A percentile compares a stretch with the other conserved stretches of the same genome.
Evolutionary conservation across 129 eudicot species (phyloP).

Genomic region (Deinandra increscens): DNA sequence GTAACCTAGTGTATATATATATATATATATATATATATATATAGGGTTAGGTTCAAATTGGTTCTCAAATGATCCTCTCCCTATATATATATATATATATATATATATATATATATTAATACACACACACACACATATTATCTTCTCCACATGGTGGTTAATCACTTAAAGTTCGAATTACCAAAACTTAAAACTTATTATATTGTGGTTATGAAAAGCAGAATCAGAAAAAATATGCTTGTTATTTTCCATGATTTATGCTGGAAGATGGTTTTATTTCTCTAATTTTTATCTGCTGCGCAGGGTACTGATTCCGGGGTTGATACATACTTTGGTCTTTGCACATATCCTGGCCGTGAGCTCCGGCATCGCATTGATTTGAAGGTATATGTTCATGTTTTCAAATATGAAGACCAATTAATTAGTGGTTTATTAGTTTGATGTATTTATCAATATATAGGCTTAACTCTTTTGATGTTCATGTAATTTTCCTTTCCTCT

Average conservation of each 20-base stretch:
- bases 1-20: no score
- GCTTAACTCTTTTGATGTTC: no score
- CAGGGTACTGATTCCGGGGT: constrained; percentile 90
- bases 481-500: no score
- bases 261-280: constrained; percentile 5
- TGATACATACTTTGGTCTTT: constrained; percentile 95
- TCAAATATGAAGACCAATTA: neutral
- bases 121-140: no score
- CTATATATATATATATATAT: no score
- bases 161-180: neutral
- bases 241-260: constrained; percentile 4
- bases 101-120: no score
- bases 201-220: neutral
- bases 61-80: no score
- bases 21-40: no score
- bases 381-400: constrained; percentile 44
- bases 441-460: neutral
- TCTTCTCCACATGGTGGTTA: neutral
- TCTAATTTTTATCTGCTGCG: constrained; percentile 6
- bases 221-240: neutral
- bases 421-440: neutral
- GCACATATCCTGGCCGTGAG: constrained; percentile 97
- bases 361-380: constrained; percentile 90
- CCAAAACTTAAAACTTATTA: neutral
- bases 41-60: no score